These are phyloP conservation scores for Eucalyptus brandiana DNA, from an alignment of 345 rosid species.

Conservation along the genomic window DNA sequence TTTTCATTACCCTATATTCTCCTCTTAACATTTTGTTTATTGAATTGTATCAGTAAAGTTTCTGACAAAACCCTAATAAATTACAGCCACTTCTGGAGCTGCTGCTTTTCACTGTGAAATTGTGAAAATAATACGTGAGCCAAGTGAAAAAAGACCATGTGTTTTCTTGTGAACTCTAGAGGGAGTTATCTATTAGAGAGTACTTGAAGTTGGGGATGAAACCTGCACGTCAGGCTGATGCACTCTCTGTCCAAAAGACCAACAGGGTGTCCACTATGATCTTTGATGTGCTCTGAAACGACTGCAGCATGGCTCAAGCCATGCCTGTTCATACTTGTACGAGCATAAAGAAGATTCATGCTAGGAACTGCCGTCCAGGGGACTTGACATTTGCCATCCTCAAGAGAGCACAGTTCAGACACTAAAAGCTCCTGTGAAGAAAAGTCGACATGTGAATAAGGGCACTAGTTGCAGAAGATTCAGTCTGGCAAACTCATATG, in stretches of 20 bases:
- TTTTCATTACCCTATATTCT: background rate
- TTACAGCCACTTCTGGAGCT: background rate
- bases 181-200: background rate
- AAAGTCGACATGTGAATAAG: background rate
- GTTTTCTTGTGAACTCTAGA: background rate
- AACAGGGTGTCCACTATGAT: conserved; percentile 34
- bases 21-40: background rate
- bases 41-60: background rate
- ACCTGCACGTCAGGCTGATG: conserved; percentile 68
- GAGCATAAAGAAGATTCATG: conserved; percentile 64
- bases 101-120: background rate
- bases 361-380: conserved; percentile 64
- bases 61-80: background rate
- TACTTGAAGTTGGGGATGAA: background rate
- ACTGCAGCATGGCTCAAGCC: conserved; percentile 59
- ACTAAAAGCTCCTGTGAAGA: conserved; percentile 43
- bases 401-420: conserved; percentile 43
- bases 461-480: background rate
- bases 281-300: conserved; percentile 35
- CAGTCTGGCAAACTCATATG: background rate
- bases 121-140: background rate
- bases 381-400: conserved; percentile 33
- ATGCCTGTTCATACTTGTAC: conserved; percentile 39
- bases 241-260: conserved; percentile 81
- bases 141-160: background rate